Conservation (phyloP, 345 rosid genomes). For the Mallotus nudiflorus region DNA sequence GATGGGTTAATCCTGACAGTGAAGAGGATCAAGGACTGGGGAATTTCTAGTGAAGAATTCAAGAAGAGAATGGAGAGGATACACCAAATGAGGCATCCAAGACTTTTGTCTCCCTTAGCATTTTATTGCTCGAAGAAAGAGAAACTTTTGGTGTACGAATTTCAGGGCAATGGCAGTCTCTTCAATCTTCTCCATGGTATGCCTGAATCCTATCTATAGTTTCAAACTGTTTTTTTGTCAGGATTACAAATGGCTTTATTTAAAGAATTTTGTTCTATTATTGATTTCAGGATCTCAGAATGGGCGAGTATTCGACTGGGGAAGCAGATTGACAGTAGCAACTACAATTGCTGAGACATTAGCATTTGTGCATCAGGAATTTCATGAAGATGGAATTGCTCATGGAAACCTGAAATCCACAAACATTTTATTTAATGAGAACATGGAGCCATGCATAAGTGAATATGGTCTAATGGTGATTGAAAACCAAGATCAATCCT, state of each 20-base stretch:
- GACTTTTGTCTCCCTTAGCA: constrained; percentile 46
- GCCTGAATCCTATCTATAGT: neutral
- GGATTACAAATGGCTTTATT: too few species aligned
- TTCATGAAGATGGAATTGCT: constrained; percentile 42
- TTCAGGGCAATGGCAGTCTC: constrained; percentile 54
- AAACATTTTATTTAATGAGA: constrained; percentile 47
- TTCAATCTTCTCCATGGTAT: constrained; percentile 61
- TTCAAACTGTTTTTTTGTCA: neutral
- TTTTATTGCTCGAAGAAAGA: constrained; percentile 63
- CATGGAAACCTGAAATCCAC: constrained; percentile 69
- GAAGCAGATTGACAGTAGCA: constrained; percentile 51
- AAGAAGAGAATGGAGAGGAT: constrained; percentile 46
- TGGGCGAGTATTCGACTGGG: constrained; percentile 46
- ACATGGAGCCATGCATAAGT: constrained; percentile 53
- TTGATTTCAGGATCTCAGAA: constrained; percentile 40
- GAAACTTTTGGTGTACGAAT: constrained; percentile 59
- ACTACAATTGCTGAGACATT: constrained; percentile 40
- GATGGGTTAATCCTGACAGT: constrained; percentile 43
- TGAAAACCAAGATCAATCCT: constrained; percentile 30
- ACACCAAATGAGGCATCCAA: constrained; percentile 46
- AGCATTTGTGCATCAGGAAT: constrained; percentile 46
- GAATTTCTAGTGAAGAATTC: constrained; percentile 43
- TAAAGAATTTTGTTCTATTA: neutral
- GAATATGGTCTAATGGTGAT: constrained; percentile 56
- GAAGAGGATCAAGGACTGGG: constrained; percentile 53